Conservation (phyloP, 2,329 filamentous ascomycete species). For the Curvularia sp. region DNA sequence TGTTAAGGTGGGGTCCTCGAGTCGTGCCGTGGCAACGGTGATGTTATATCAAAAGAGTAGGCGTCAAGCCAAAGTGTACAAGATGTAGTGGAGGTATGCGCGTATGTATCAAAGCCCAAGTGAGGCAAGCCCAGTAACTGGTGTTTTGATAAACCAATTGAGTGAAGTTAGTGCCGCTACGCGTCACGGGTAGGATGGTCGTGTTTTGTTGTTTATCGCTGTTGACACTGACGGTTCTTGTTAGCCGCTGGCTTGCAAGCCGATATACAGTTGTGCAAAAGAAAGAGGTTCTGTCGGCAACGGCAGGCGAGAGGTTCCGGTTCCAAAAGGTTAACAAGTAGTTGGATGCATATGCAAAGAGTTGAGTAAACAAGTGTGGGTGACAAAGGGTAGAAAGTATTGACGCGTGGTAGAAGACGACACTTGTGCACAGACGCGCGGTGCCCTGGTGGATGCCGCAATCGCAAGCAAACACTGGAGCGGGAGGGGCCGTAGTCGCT, state of each 20-base stretch:
- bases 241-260: constrained; percentile 26
- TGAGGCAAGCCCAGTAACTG: constrained; percentile 9
- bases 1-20: constrained; percentile 15
- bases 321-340: constrained; percentile 45
- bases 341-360: constrained; percentile 41
- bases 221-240: constrained; percentile 27
- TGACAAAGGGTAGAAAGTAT: constrained; percentile 14
- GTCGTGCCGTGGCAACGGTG: constrained; percentile 15
- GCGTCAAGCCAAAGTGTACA: constrained; percentile 30
- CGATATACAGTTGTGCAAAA: constrained; percentile 36
- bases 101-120: constrained; percentile 18
- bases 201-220: constrained; percentile 31
- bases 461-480: constrained; percentile 29
- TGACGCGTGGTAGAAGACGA: constrained; percentile 6
- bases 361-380: constrained; percentile 22
- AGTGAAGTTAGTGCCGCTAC: constrained; percentile 19
- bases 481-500: constrained; percentile 27
- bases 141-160: constrained; percentile 22
- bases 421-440: constrained; percentile 29
- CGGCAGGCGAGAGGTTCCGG: constrained; percentile 33
- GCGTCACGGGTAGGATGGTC: constrained; percentile 27
- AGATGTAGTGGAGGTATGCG: constrained; percentile 29
- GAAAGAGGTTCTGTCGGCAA: constrained; percentile 36
- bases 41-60: constrained; percentile 22
- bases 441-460: constrained; percentile 20